Base-by-base conservation (phyloP, 2,329 filamentous ascomycete species). In the Aspergillus phoenicis region DNA sequence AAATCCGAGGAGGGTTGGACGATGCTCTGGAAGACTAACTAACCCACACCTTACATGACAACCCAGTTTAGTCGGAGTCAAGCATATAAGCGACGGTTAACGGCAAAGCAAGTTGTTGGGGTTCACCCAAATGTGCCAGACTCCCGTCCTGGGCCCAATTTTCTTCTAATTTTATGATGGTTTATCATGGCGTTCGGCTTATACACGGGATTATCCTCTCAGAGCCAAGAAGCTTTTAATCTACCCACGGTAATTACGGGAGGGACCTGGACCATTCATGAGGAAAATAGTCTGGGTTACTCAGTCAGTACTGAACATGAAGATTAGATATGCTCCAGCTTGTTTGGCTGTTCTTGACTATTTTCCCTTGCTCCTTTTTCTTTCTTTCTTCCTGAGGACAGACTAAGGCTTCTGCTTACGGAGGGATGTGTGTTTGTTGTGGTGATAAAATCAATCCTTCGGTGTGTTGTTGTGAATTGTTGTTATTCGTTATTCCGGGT, bases 81-180 rank as follows among this genome's bases (percentile, higher is more conserved):
- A 28, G 24, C 47, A 30, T 8, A 36, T 49, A n/a, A n/a, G 24
- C 24, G 47, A 51, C 45, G 45, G 45, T 51, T 51, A 33, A 51
- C 47, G 47, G 47, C 47, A n/a, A 20, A 28, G 5, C 47, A 17
- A 28, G 47, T 33, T 30, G 26, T 33, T 51, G 47, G 47, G 47
- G 47, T 30, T 51, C 24, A n/a, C 47, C 47, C 47, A 45, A 43
- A 13, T 11, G 15, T 45, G 41, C 17, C 41, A 11, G 41, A 13
- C 20, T 45, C 28, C 41, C 41, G 20, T 20, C 41, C 41, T 22
- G 47, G 47, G 26, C 17, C 47, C 47, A 8, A 51, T 28, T 33
- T 20, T 51, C 47, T 51, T 33, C 47, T 51, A 51, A 51, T 17
- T 51, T 51, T 51, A 51, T 51, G 47, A 51, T 51, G 47, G 26